phyloP scores from a whole-genome alignment of 257 asterid genomes.

The Petunia axillaris region DNA sequence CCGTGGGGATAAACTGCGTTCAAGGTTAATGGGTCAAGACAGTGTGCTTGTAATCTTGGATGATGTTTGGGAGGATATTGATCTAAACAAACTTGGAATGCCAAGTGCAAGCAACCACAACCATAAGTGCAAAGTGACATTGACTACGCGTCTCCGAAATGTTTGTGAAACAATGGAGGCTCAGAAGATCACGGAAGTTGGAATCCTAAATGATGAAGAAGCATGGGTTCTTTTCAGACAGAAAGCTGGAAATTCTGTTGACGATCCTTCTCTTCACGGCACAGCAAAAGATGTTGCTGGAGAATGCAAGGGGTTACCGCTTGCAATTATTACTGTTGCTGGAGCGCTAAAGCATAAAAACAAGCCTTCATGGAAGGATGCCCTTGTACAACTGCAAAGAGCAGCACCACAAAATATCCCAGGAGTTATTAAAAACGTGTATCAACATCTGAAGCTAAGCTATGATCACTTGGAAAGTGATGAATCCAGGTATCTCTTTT shows the following conservation, averaged over 20 bases:
- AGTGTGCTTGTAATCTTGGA: slow-evolving; percentile 39
- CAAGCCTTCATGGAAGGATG: slow-evolving; percentile 28
- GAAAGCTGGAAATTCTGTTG: slow-evolving; percentile 18
- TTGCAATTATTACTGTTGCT: slow-evolving; percentile 39
- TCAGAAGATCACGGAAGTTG: background rate
- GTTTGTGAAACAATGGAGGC: slow-evolving; percentile 28
- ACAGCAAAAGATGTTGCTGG: slow-evolving; percentile 26
- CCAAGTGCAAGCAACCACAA: background rate
- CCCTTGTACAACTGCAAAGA: slow-evolving; percentile 18
- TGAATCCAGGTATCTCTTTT: slow-evolving; percentile 31
- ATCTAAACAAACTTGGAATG: slow-evolving; percentile 34
- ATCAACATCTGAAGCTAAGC: slow-evolving; percentile 31
- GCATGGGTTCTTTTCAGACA: slow-evolving; percentile 36
- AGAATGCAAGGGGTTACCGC: slow-evolving; percentile 37
- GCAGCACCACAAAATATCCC: background rate
- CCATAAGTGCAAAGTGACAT: slow-evolving; percentile 30
- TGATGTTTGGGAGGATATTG: slow-evolving; percentile 37
- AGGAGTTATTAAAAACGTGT: slow-evolving; percentile 23
- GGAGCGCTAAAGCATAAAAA: slow-evolving; percentile 18
- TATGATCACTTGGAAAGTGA: slow-evolving; percentile 32
- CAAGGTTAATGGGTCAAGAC: background rate
- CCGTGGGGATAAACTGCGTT: too few species aligned
- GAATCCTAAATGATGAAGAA: slow-evolving; percentile 30
- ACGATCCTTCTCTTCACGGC: background rate
- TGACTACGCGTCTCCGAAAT: slow-evolving; percentile 25